Evolutionary conservation across 2,329 filamentous ascomycete genomes (phyloP), one percentile per base, ranked within the genome.

Genomic region (Fusarium pilosicola): DNA sequence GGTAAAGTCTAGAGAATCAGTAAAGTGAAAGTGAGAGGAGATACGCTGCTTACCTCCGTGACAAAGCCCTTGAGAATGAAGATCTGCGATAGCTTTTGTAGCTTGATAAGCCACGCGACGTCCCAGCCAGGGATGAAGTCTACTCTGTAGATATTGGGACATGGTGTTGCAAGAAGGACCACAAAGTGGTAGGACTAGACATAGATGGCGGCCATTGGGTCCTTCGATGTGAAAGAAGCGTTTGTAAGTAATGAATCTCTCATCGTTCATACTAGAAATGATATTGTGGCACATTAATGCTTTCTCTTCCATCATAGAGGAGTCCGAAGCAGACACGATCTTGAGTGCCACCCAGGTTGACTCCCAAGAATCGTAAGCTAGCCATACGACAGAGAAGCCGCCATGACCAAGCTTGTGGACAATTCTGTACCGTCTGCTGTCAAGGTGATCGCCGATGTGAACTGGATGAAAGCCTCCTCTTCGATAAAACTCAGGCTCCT

Each of bases 151-250:
- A 14, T 44, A 45, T 34, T 44, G 39, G 1, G 63, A 66, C 20
- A 66, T 17, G 24, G 24, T 15, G 12, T 57, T 26, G 12, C 18
- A 36, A 11, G 58, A 63, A 17, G 64, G 64, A 8, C 58, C 64
- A 7, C 38, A 57, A 18, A 3, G 20, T 13, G 64, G 58, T 6
- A 63, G 32, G 9, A 67, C 59, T 7, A 67, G 11, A n/a, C 64
- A 67, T 17, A 67, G 15, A 24, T 63, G 58, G 5, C 51, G 32
- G 20, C 64, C 64, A 28, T 63, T 63, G 2, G 58, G 64, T 3
- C 64, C 58, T 3, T 52, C 30, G n/a, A 57, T 57, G 42, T 63
- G 51, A 18, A 63, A 57, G 22, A 57, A 63, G 22, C 64, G 58
- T 10, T 22, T 30, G 4, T 57, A 63, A 4, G 58, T 51, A 1